Percentiles rank a stretch among this genome's conserved stretches.
Conservation (phyloP, 208 protist species). For the Phytomonas serpens region DNA sequence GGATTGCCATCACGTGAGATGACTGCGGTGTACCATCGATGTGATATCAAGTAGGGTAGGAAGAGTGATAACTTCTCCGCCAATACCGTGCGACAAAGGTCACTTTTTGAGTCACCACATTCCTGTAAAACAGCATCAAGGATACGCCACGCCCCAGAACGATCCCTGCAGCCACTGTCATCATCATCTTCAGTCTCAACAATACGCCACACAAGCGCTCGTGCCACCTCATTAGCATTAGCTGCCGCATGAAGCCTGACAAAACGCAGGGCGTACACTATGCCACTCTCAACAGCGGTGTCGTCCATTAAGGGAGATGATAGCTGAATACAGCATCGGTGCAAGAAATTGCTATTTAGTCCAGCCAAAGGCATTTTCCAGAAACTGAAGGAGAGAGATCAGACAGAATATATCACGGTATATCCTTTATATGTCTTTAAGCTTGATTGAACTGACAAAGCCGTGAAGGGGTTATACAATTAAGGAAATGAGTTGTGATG, state of each 20-base stretch:
- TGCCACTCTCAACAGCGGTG: conserved; percentile 38
- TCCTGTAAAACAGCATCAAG: conserved; percentile 55
- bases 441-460: not conserved
- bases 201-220: conserved; percentile 72
- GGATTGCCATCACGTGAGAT: not conserved
- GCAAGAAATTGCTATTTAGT: conserved; percentile 53
- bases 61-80: conserved; percentile 60
- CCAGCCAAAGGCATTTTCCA: conserved; percentile 6
- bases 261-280: conserved; percentile 51
- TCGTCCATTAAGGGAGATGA: conserved; percentile 46
- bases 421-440: not conserved
- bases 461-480: not conserved
- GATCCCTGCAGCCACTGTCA: conserved; percentile 30
- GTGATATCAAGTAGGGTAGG: conserved; percentile 55
- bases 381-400: not conserved
- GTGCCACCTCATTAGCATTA: conserved; percentile 56
- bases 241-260: conserved; percentile 47
- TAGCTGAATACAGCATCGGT: conserved; percentile 80
- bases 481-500: conserved; percentile 3
- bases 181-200: conserved; percentile 64
- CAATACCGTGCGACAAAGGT: conserved; percentile 43
- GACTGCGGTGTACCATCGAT: conserved; percentile 60
- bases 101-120: conserved; percentile 40
- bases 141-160: conserved; percentile 64
- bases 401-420: not conserved